Evolutionary conservation across 23 red algal genomes (phyloP).

Genomic region (Gracilaria gracilis): DNA sequence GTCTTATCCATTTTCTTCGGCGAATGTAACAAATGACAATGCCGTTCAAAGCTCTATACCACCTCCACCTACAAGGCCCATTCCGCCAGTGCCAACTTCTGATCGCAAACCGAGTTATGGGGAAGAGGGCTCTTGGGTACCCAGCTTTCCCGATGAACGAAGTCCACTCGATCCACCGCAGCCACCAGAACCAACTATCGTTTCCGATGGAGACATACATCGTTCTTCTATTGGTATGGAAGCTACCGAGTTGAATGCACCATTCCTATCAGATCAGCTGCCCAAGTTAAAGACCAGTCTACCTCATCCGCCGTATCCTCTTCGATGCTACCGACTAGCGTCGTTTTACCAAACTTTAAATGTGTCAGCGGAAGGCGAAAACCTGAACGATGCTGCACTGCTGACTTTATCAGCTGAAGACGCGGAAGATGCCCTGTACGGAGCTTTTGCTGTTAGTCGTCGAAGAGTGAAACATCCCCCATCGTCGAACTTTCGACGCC

Average conservation of each 20-base stretch:
- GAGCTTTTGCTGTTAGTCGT: slow-evolving; percentile 61
- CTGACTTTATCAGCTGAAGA: slow-evolving; percentile 41
- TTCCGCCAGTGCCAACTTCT: slow-evolving; percentile 52
- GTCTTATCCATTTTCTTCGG: slow-evolving; percentile 7
- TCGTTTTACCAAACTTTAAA: slow-evolving; percentile 21
- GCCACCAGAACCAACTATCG: slow-evolving; percentile 69
- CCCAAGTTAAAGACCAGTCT: slow-evolving; percentile 36
- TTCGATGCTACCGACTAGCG: slow-evolving; percentile 3
- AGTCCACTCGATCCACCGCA: slow-evolving; percentile 54
- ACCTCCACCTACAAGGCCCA: slow-evolving; percentile 44
- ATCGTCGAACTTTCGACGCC: background rate
- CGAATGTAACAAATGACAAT: background rate
- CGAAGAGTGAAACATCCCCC: slow-evolving; percentile 7
- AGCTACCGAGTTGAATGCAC: slow-evolving; percentile 16
- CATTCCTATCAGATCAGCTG: slow-evolving; percentile 48
- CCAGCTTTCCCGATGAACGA: slow-evolving; percentile 62
- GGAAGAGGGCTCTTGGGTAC: slow-evolving; percentile 67
- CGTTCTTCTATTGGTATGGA: slow-evolving; percentile 39
- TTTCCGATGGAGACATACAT: slow-evolving; percentile 57
- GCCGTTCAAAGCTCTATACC: background rate
- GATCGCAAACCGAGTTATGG: slow-evolving; percentile 65
- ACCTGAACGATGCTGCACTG: slow-evolving; percentile 22
- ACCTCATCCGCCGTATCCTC: slow-evolving; percentile 59
- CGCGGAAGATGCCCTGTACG: slow-evolving; percentile 55
- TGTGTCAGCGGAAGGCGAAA: slow-evolving; percentile 44